phyloP scores from a whole-genome alignment of 1,284 basidiomycete species.

The Inonotus hispidus region DNA sequence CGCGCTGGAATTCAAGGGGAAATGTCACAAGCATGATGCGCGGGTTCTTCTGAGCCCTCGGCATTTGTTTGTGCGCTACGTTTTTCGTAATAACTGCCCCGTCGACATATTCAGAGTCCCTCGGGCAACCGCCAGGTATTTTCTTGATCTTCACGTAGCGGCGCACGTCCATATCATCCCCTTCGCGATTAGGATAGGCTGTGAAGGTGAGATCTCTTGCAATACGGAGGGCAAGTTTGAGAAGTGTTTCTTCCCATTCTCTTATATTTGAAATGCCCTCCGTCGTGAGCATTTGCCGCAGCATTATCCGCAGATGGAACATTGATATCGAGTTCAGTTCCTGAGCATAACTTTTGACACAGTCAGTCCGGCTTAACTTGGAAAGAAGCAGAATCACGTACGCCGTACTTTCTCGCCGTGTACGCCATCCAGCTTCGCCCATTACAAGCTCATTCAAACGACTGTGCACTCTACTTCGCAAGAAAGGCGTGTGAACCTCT shows the following conservation, averaged over 20 bases:
- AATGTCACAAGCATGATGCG: conserved; percentile 96
- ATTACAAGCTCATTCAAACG: conserved; percentile 52
- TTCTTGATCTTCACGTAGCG: conserved; percentile 99
- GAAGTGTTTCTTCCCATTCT: conserved; percentile 83
- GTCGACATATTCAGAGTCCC: conserved; percentile 94
- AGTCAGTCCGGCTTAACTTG: background rate
- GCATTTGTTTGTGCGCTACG: conserved; percentile 91
- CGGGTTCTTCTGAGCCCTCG: conserved; percentile 66
- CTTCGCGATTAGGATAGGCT: conserved; percentile 66
- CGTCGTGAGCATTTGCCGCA: conserved; percentile 80
- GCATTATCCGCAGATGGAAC: conserved; percentile 82
- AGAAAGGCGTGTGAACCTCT: conserved; percentile 65
- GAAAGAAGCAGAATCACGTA: conserved; percentile 34
- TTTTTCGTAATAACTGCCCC: conserved; percentile 98
- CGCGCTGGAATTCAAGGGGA: conserved; percentile 90
- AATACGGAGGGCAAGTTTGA: conserved; percentile 74
- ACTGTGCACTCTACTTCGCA: conserved; percentile 77
- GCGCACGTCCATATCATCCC: conserved; percentile 92
- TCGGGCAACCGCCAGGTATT: conserved; percentile 89
- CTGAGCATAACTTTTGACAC: conserved; percentile 59
- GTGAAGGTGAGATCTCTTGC: conserved; percentile 75
- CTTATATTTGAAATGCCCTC: conserved; percentile 71
- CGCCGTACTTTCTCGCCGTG: conserved; percentile 77
- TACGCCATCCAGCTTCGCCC: conserved; percentile 72
- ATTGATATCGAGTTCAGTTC: conserved; percentile 82